Base-by-base conservation (phyloP, 805 yeast species). In the Schizosaccharomyces lindneri region DNA sequence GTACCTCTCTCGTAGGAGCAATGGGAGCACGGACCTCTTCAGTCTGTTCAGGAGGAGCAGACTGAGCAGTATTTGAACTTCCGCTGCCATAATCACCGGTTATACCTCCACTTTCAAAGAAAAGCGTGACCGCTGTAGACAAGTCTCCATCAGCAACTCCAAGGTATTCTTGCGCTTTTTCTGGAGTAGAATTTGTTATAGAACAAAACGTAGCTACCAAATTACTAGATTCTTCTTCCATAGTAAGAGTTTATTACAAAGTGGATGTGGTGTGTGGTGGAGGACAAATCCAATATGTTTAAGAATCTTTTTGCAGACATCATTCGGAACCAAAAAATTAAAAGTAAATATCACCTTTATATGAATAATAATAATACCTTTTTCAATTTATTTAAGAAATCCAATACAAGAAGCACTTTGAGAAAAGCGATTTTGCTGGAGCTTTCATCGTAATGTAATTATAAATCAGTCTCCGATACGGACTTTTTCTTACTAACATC, bases 101-200 rank as follows among this genome's bases (percentile, higher is more conserved):
- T 64, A 69, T 73, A 55, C 76, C 78, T 19, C 74, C 75, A 59
- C 70, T 62, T 65, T 93, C 97, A 72, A 85, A 83, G 71, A 74
- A 93, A 55, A 93, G 74, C 15, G 87, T 81, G 6, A 93, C 85
- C 0, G 98, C 97, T 24, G 81, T 79, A 63, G 89, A 95, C 43
- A 90, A 69, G 69, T 87, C 80, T 59, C 81, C 81, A 60, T 83
- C 88, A 4, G 90, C 78, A 73, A 90, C 81, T 31, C 83, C 88
- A 24, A 93, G 70, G 68, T 83, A 93, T 66, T 83, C 87, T 61
- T 76, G 73, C 0, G 97, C 97, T 13, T 79, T 73, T 4, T 76
- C 76, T 0, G 79, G 76, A 68, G 85, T 90, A 1, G 80, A 80
- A 27, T 87, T 85, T 0, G 97, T 88, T 62, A 93, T 82, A 51